Percentiles rank a stretch among this genome's conserved stretches.
Conservation (phyloP, 495 filamentous ascomycete species). For the Cercophora newfieldiana region DNA sequence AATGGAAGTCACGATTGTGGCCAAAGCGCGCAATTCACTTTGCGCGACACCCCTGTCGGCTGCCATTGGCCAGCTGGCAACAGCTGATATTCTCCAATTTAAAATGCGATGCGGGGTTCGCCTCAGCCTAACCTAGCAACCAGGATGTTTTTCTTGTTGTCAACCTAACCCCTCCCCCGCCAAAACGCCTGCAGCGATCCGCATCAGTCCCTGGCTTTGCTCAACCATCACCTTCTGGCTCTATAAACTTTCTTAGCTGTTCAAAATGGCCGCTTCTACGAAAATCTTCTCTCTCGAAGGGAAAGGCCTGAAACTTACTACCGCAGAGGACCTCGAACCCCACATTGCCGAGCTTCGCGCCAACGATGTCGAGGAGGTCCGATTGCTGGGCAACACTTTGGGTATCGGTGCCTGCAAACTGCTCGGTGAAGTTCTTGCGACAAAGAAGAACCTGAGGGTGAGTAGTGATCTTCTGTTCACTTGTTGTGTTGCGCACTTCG, state of each 20-base stretch:
- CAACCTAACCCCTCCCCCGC: conserved; percentile 36
- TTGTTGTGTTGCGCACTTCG: not conserved
- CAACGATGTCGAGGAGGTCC: conserved; percentile 78
- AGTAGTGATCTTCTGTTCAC: conserved; percentile 13
- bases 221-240: not conserved
- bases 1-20: not conserved
- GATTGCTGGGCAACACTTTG: conserved; percentile 84
- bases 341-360: conserved; percentile 73
- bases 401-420: conserved; percentile 84
- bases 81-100: not conserved
- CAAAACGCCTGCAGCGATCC: conserved; percentile 16
- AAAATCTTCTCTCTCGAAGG: conserved; percentile 90
- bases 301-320: conserved; percentile 87
- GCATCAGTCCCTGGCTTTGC: conserved; percentile 9
- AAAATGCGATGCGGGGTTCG: not conserved
- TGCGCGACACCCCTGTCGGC: not conserved
- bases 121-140: conserved; percentile 21
- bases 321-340: conserved; percentile 79
- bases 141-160: conserved; percentile 2
- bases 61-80: not conserved
- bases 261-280: conserved; percentile 45
- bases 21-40: not conserved
- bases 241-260: not conserved
- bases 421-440: conserved; percentile 73
- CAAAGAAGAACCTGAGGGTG: conserved; percentile 77